Evolutionary conservation across 768 basidiomycete genomes (phyloP).

Genomic region (Bullera alba): DNA sequence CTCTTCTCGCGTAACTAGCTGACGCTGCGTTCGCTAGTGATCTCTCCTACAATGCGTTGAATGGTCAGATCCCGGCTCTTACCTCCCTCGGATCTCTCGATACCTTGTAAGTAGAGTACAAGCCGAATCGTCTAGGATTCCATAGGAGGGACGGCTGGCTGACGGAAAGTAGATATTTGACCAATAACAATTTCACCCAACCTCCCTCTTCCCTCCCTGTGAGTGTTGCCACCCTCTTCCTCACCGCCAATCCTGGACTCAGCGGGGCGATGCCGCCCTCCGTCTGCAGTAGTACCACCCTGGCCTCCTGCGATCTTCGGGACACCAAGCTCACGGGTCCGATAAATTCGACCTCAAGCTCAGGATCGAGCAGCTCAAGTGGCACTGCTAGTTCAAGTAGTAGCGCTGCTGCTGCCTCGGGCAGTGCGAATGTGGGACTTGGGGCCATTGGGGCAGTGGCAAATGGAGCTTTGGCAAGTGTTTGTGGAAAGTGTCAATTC

Average conservation of each 20-base stretch:
- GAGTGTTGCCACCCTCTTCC: constrained; percentile 30
- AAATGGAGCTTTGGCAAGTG: no score
- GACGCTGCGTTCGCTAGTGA: constrained; percentile 30
- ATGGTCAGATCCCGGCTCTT: constrained; percentile 32
- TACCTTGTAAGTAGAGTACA: constrained; percentile 37
- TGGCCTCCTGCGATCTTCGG: constrained; percentile 41
- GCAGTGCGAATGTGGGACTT: no score
- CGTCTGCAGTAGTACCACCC: constrained; percentile 18
- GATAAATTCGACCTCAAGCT: background rate
- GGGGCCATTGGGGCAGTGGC: no score
- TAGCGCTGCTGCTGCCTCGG: no score
- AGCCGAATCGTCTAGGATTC: background rate
- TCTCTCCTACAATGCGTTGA: constrained; percentile 42
- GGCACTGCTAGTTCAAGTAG: no score
- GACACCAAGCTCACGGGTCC: constrained; percentile 19
- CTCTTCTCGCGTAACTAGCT: background rate
- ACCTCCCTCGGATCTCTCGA: constrained; percentile 19
- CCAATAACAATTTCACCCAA: constrained; percentile 35
- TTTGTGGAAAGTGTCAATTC: no score
- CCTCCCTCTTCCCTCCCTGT: constrained; percentile 37
- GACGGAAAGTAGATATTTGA: constrained; percentile 20
- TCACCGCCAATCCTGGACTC: constrained; percentile 38
- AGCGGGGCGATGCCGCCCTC: constrained; percentile 28
- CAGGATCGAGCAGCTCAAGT: no score
- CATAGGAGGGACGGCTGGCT: background rate